Evolutionary conservation across 2,329 filamentous ascomycete species (phyloP), one percentile per base, ranked within the genome.

Genomic region (Sporothrix globosa): DNA sequence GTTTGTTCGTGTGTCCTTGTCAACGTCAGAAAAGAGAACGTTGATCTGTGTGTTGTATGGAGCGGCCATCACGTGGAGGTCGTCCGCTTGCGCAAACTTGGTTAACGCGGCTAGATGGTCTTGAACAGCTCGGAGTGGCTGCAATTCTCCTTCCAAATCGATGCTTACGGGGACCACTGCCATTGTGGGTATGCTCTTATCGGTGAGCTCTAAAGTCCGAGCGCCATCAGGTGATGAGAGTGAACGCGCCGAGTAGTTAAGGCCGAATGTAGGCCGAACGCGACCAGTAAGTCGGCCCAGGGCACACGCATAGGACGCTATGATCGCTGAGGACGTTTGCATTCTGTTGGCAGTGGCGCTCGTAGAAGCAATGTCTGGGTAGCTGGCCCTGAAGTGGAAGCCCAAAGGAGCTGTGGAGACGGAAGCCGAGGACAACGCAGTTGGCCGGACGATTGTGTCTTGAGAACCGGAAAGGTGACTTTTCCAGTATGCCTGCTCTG

Each of bases 21-120:
- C 69, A 19, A 1, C 30, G 1, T 68, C 72, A 0, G 70, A 30
- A n/a, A 65, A 71, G 27, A 74, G 69, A 7, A 74, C 69, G 68
- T 74, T 74, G 69, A 74, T 65, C 44, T 73, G 24, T 1, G 73
- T 56, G 63, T 74, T 74, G 72, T 52, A 74, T 11, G 3, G 58
- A 50, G 73, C 67, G 4, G 67, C 56, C 24, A 74, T 66, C 50
- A 46, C 50, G 63, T 69, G 65, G 19, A 69, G 44, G 30, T 44
- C 7, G 56, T 74, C 72, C 11, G 73, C 72, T 56, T 74, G 73
- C 2, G 73, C 67, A 19, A 72, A 74, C 34, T 70, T 70, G 41
- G 72, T 69, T 30, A 74, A 70, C 48, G 70, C 67, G 17, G 71
- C 73, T n/a, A 74, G 68, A 58, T 73, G 72, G 17, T 30, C 68